Evolutionary conservation across 2,329 filamentous ascomycete species (phyloP), one percentile per base, ranked within the genome.

Genomic region (Colletotrichum liaoningense): DNA sequence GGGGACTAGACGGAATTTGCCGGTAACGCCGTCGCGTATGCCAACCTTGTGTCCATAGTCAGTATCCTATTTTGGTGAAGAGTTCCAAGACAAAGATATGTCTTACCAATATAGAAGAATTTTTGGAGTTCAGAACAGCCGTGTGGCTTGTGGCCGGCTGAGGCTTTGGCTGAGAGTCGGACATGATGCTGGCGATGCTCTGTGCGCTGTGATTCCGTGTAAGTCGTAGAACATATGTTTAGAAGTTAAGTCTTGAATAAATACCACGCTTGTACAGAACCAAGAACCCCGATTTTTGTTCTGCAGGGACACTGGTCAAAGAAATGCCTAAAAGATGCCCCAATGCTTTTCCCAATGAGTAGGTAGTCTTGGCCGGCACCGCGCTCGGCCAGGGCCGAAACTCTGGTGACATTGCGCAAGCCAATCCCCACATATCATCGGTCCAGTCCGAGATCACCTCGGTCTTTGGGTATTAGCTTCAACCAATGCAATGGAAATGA

Each of bases 1-100:
- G 4, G 77, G 77, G 11, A 77, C 73, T 6, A 79, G 72, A 12
- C 67, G 67, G 63, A 79, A 79, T 19, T 76, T 59, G 3, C 75
- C 75, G 2, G 74, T 77, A 6, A 79, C 76, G 8, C 78, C 78
- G 72, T 79, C 75, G 16, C 78, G 76, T 68, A 79, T 78, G 16
- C 78, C 78, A 62, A 79, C 75, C 77, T 78, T 42, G 42, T 49
- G 9, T 54, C 16, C 9, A 11, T 1, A 49, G 33, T 56, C 11
- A 62, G 38, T 35, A 59, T 9, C 3, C 5, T 35, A 5, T 3
- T 6, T 28, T 22, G n/a, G 9, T 26, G 11, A 1, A 1, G 24
- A 6, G 12, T 38, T 5, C 19, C 22, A 4, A 42, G 16, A 62
- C 8, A 7, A 49, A 49, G 19, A 11, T 5, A 22, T n/a, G 0